Base-by-base conservation (phyloP, 768 basidiomycete genomes). In the Tricholoma hemisulphureum region DNA sequence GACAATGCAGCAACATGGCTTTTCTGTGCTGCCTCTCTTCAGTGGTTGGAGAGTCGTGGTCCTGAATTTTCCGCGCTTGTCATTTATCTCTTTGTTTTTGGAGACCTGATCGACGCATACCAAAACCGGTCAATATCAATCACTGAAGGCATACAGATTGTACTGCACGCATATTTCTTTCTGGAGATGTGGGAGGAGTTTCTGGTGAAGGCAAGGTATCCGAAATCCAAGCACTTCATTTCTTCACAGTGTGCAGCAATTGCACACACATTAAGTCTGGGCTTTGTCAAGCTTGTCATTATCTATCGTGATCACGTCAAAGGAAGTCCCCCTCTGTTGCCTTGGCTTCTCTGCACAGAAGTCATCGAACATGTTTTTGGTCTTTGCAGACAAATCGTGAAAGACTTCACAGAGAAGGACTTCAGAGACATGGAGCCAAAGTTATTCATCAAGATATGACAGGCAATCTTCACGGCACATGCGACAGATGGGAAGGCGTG, bases 161-260 rank as follows among this genome's bases (percentile, higher is more conserved):
- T 67, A 4, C 59, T 77, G 0, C 64, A 74, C 1, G 67, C 72
- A 1, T 56, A 45, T 1, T 75, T 62, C 52, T 77, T 77, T 58
- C 48, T 74, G 1, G 58, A 72, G 0, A 23, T 59, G 0, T 77
- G 76, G 76, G 34, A 57, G 11, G 61, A 28, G 21, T 70, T 65
- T 51, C 58, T 75, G n/a, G n/a, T n/a, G n/a, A n/a, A n/a, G n/a
- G n/a, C n/a, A n/a, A n/a, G n/a, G n/a, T 72, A 74, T 43, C 6
- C 58, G 0, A 37, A 62, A 14, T 9, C 53, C 9, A 41, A 59
- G 10, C 63, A 75, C 52, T 75, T 69, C 56, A 31, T 78, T 7
- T 76, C 77, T 1, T n/a, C n/a, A n/a, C 65, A 60, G 0, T 70
- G 78, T 2, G 71, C 74, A 52, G 78, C 78, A n/a, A n/a, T n/a